Conservation (phyloP, 2,329 filamentous ascomycete genomes). For the Achaetomium macrosporum region DNA sequence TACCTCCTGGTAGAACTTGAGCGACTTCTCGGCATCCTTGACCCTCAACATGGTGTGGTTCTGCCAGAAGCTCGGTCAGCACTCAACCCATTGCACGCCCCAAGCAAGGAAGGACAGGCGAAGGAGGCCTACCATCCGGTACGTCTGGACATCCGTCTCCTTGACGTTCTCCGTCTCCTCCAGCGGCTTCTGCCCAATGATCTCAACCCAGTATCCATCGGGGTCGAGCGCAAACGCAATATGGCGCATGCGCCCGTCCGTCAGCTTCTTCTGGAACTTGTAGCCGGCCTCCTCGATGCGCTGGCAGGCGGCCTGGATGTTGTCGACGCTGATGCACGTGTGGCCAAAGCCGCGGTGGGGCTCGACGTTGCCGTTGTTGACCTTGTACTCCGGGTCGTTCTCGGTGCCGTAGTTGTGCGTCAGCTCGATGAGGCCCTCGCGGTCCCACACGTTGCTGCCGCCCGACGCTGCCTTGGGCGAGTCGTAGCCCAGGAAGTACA, state of each 20-base stretch:
- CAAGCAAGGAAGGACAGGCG: neutral
- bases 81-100: neutral
- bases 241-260: slow-evolving; percentile 77
- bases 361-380: slow-evolving; percentile 87
- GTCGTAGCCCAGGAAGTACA: slow-evolving; percentile 94
- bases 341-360: slow-evolving; percentile 81
- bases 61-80: slow-evolving; percentile 31
- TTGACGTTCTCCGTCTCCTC: slow-evolving; percentile 67
- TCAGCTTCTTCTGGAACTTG: slow-evolving; percentile 89
- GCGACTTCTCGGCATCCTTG: slow-evolving; percentile 69
- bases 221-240: slow-evolving; percentile 91
- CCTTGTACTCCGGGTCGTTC: slow-evolving; percentile 69
- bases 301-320: slow-evolving; percentile 84
- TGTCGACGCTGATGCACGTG: slow-evolving; percentile 74
- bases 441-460: slow-evolving; percentile 67
- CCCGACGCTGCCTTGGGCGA: slow-evolving; percentile 66
- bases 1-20: slow-evolving; percentile 77
- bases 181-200: slow-evolving; percentile 66
- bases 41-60: slow-evolving; percentile 95
- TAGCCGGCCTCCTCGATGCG: slow-evolving; percentile 86
- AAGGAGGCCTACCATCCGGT: slow-evolving; percentile 54
- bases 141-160: slow-evolving; percentile 67
- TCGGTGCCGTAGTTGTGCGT: slow-evolving; percentile 85
- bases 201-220: slow-evolving; percentile 81
- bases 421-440: slow-evolving; percentile 85